These are phyloP conservation scores for Monilinia polystroma DNA, from an alignment of 2,329 filamentous ascomycete species.

Conservation along the genomic window DNA sequence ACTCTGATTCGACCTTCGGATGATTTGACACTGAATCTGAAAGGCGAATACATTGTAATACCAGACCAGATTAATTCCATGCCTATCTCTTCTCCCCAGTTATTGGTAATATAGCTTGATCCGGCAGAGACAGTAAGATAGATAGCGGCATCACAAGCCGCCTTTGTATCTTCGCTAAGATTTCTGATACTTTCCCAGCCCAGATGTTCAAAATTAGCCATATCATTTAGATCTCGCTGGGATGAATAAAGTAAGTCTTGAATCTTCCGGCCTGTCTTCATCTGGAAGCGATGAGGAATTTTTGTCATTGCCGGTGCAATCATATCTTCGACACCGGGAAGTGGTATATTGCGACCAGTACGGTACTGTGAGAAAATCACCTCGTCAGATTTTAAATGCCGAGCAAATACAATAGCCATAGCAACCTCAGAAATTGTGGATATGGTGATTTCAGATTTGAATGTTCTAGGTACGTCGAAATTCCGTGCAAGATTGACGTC, in stretches of 20 bases:
- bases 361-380: constrained; percentile 40
- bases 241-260: neutral
- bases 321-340: constrained; percentile 42
- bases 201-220: constrained; percentile 12
- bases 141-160: neutral
- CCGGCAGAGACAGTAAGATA: no score
- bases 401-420: constrained; percentile 46
- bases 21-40: constrained; percentile 14
- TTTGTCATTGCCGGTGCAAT: constrained; percentile 46
- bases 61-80: constrained; percentile 11
- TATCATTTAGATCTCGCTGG: constrained; percentile 39
- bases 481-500: neutral
- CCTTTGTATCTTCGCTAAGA: constrained; percentile 1
- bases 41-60: constrained; percentile 11
- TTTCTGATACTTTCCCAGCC: constrained; percentile 3
- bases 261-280: constrained; percentile 29
- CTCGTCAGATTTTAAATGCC: constrained; percentile 23
- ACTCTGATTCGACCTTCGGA: constrained; percentile 10
- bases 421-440: constrained; percentile 40
- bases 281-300: constrained; percentile 43
- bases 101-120: constrained; percentile 7
- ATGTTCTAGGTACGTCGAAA: constrained; percentile 31
- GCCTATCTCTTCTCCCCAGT: neutral
- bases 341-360: constrained; percentile 45
- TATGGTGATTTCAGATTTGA: constrained; percentile 45